Base-by-base conservation (phyloP, 2,329 filamentous ascomycete species). In the Pseudonectria foliicola region DNA sequence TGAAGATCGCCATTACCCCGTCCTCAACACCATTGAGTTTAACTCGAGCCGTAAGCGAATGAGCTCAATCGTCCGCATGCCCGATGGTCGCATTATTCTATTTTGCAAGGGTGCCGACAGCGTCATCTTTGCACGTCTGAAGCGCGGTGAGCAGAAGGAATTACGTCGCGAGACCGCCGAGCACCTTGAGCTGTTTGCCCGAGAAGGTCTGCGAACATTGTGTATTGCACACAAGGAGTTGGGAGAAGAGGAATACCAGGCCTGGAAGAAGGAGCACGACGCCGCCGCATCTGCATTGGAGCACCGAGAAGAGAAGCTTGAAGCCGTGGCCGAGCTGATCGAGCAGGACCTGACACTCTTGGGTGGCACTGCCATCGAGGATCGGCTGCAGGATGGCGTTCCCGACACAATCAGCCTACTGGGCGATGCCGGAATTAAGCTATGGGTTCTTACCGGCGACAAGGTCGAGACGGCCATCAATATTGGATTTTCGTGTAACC, bases 391-490 rank as follows among this genome's bases (percentile, higher is more conserved):
- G 63, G 92, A 98, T 50, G 92, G 90, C 39, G 92, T 98, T 4
- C 92, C 92, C 6, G 92, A 96, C 56, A 90, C 92, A 0, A 98
- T 98, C 51, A 85, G 83, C 33, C 67, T 98, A 29, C 78, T 98
- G 34, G 90, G 83, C 21, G 79, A 88, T 53, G 92, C 92, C 35
- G 93, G 93, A 58, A 95, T 98, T 63, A 98, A 98, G 63, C 76
- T 98, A 7, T 98, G 92, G 92, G 92, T 98, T 35, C 68, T 98
- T 45, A 98, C 92, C 12, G 92, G 93, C 44, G 92, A 98, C 71
- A 98, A 96, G 63, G 90, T 96, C 23, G 92, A 98, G 64, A 98
- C 92, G 15, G 92, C 93, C 38, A 98, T 98, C 77, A 98, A 98
- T 65, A 98, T 98, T 56, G 92, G 92, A 3, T 98, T 96, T 63